Base-by-base conservation (phyloP, 805 yeast genomes). In the Hanseniaspora taiwanica region DNA sequence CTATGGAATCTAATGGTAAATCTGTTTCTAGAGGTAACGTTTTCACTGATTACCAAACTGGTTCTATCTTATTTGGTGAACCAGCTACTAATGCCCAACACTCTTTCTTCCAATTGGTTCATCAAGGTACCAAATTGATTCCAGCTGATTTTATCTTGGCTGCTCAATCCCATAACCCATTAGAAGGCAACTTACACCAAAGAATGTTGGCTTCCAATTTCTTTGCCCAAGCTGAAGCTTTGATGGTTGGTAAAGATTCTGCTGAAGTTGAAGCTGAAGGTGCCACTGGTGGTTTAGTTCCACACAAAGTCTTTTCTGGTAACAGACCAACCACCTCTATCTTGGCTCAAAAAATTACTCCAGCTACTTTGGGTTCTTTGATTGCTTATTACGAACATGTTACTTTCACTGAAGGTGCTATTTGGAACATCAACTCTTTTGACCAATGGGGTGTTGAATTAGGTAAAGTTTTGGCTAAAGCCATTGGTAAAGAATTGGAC, bases 391-490 rank as follows among this genome's bases (percentile, higher is more conserved):
- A 91, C 71, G 98, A 91, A 69, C 96, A 86, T 62, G 75, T 85
- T 45, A 89, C 97, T 33, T 91, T 91, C 68, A 87, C 87, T 44
- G 98, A 91, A 70, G 98, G 98, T 68, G 98, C 98, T 43, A 68
- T 91, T 58, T 89, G 98, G 98, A 91, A 93, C 76, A 87, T 91
- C 71, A 91, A 91, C 78, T 89, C 97, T 16, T 91, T 85, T 61
- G 98, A 91, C 71, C 98, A 91, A 72, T 91, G 97, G 95, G 98
- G 98, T 66, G 98, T 91, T 56, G 98, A 91, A 71, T 81, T 91
- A 55, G 98, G 98, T 63, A 91, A 91, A 71, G 93, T 81, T 40
- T 76, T 91, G 60, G 98, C 98, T 59, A 91, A 91, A 78, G 91
- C 74, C 44, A 89, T 91, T 57, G 89, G 93, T 55, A 74, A 74